Evolutionary conservation across 306 rosid species (phyloP), one percentile per base, ranked within the genome.

Genomic region (Castanopsis chinensis): DNA sequence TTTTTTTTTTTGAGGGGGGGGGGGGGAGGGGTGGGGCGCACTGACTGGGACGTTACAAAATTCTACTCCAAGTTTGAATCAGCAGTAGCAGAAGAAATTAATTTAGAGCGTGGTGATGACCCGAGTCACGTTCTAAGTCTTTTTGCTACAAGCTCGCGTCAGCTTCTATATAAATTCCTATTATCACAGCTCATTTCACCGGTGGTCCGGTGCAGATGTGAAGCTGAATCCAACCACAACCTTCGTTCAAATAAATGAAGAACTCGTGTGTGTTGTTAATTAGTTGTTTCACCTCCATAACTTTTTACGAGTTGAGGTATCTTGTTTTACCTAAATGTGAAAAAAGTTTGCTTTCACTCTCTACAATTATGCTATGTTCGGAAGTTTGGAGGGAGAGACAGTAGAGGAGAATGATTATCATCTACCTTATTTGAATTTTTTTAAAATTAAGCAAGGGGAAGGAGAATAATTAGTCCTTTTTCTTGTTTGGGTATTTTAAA

Each of bases 131-230:
- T 6, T 0, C 20, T 79, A 3, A 57, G 0, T 5, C 90, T 37
- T 7, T 86, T 37, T 88, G 92, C 23, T 84, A 82, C 69, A 21
- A 74, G 27, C 58, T 65, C 2, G 71, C 49, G 6, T 11, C 28
- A 1, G 55, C 20, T 5, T 9, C 5, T 18, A 43, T 37, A 13
- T 37, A 25, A 1, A 63, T 18, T 51, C 90, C 90, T 1, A 1
- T 19, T 0, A 82, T 86, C 17, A 84, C 80, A 0, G 49, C 85
- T 32, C 90, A 86, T 75, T 90, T 88, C 35, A 20, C 3, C 0
- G 88, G 85, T 7, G 94, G 28, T 18, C 3, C 0, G 88, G 85
- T 7, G 94, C 77, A 0, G 84, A 86, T 64, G 68, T 88, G 23
- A 14, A 60, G 67, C 51, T 90, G 58, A 77, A 82, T 18, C 6